These are phyloP conservation scores for Papiliotrema laurentii DNA, from an alignment of 1,284 basidiomycete species.

Conservation along the genomic window DNA sequence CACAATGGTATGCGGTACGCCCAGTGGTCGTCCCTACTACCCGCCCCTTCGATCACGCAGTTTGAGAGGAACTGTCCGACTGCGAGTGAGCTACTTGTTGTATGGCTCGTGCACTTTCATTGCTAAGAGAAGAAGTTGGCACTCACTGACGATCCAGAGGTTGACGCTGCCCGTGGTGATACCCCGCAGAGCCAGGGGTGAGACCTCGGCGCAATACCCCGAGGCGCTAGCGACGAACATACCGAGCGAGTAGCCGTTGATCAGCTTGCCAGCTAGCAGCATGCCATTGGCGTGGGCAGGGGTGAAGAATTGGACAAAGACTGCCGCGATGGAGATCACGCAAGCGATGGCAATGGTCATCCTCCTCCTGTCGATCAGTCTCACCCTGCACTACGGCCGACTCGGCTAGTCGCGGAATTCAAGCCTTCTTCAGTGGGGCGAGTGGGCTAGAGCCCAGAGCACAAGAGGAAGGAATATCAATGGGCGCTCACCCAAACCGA, in stretches of 20 bases:
- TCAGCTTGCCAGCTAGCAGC: slow-evolving; percentile 19
- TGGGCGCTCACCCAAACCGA: slow-evolving; percentile 11
- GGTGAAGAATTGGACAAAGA: slow-evolving; percentile 21
- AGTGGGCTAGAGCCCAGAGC: no score
- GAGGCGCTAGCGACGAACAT: slow-evolving; percentile 15
- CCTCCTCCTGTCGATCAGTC: slow-evolving; percentile 8
- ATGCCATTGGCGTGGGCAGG: slow-evolving; percentile 14
- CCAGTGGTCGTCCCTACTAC: slow-evolving; percentile 18
- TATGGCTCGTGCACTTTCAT: no score
- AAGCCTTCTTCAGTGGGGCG: no score
- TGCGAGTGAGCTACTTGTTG: slow-evolving; percentile 2
- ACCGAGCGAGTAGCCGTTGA: slow-evolving; percentile 17
- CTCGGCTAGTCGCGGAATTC: no score
- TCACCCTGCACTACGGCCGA: neutral
- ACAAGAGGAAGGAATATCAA: no score
- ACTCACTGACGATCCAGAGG: slow-evolving; percentile 17
- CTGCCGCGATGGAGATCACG: slow-evolving; percentile 11
- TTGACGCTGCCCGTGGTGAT: slow-evolving; percentile 16
- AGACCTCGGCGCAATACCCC: slow-evolving; percentile 13
- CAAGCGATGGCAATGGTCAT: slow-evolving; percentile 11
- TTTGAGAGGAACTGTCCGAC: slow-evolving; percentile 15
- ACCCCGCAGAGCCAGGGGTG: slow-evolving; percentile 8
- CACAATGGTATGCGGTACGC: slow-evolving; percentile 42
- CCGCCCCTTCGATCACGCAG: slow-evolving; percentile 10
- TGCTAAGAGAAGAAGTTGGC: no score